Evolutionary conservation across 2,329 filamentous ascomycete species (phyloP).

Genomic region (Blastomyces emzantsi): DNA sequence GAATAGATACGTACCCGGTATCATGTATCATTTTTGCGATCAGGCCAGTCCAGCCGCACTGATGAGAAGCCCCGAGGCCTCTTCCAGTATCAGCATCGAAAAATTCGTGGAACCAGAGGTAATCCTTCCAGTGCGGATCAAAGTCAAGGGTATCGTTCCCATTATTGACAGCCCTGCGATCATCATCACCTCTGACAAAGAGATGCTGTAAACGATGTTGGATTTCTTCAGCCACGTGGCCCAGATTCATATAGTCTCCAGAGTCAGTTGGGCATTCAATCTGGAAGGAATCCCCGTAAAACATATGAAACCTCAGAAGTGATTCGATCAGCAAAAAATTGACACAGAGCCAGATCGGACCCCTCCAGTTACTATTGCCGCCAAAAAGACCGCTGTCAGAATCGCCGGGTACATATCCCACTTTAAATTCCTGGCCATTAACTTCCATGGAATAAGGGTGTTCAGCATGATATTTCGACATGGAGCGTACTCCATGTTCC

Average conservation of each 20-base stretch:
- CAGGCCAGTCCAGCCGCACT: conserved; percentile 92
- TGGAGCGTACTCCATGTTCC: conserved; percentile 78
- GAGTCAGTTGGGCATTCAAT: conserved; percentile 92
- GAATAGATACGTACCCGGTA: conserved; percentile 62
- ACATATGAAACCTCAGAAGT: conserved; percentile 90
- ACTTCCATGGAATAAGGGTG: conserved; percentile 93
- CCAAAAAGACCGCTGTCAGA: conserved; percentile 93
- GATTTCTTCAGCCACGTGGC: conserved; percentile 87
- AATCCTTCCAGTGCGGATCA: conserved; percentile 85
- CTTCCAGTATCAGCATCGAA: conserved; percentile 89
- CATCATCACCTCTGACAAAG: conserved; percentile 74
- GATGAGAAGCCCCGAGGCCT: conserved; percentile 83
- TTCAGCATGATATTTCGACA: conserved; percentile 86
- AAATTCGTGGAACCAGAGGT: conserved; percentile 95
- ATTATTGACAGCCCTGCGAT: conserved; percentile 78
- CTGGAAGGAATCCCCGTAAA: conserved; percentile 80
- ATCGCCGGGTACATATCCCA: conserved; percentile 88
- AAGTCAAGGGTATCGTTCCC: conserved; percentile 81
- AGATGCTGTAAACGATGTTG: conserved; percentile 91
- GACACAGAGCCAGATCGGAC: conserved; percentile 90
- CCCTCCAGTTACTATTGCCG: conserved; percentile 97
- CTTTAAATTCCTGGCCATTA: conserved; percentile 79
- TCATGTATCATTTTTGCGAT: conserved; percentile 97
- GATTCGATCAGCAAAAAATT: conserved; percentile 94
- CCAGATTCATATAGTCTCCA: conserved; percentile 90